Conservation (phyloP, 2,329 filamentous ascomycete species). For the Penicillium frequentans region DNA sequence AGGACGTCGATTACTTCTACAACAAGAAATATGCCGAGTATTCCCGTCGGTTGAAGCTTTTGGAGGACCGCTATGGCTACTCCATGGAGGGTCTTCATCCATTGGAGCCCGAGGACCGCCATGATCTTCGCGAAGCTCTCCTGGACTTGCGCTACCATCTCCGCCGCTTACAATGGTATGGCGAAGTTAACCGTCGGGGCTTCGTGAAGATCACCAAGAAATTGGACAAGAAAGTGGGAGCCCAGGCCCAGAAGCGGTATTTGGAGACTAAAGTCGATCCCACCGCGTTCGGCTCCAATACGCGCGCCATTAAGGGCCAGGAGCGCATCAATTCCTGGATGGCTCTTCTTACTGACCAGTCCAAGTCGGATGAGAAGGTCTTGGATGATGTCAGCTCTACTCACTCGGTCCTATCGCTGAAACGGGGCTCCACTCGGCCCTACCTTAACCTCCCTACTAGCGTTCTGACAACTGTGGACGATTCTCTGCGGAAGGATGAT, state of each 20-base stretch:
- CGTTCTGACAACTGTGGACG: slow-evolving; percentile 43
- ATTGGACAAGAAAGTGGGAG: slow-evolving; percentile 87
- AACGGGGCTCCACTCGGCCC: slow-evolving; percentile 72
- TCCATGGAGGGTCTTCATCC: slow-evolving; percentile 67
- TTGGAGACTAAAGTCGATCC: slow-evolving; percentile 88
- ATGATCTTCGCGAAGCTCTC: slow-evolving; percentile 86
- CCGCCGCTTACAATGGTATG: slow-evolving; percentile 94
- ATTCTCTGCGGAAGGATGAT: slow-evolving; percentile 42
- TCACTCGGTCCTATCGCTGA: slow-evolving; percentile 68
- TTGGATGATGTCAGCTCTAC: slow-evolving; percentile 72
- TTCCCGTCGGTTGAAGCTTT: slow-evolving; percentile 76
- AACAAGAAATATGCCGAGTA: slow-evolving; percentile 91
- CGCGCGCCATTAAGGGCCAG: slow-evolving; percentile 58
- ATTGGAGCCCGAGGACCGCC: slow-evolving; percentile 82
- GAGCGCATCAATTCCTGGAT: slow-evolving; percentile 87
- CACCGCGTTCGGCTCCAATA: slow-evolving; percentile 79
- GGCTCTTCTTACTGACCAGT: slow-evolving; percentile 58
- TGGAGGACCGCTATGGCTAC: slow-evolving; percentile 84
- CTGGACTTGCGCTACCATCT: slow-evolving; percentile 85
- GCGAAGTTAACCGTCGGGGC: slow-evolving; percentile 90
- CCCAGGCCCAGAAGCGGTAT: slow-evolving; percentile 79
- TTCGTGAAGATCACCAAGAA: slow-evolving; percentile 99
- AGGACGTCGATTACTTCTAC: slow-evolving; percentile 95
- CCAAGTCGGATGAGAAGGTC: slow-evolving; percentile 68
- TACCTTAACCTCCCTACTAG: slow-evolving; percentile 70